Evolutionary conservation across 257 asterid genomes (phyloP).

Genomic region (Oldenlandia corymbosa): DNA sequence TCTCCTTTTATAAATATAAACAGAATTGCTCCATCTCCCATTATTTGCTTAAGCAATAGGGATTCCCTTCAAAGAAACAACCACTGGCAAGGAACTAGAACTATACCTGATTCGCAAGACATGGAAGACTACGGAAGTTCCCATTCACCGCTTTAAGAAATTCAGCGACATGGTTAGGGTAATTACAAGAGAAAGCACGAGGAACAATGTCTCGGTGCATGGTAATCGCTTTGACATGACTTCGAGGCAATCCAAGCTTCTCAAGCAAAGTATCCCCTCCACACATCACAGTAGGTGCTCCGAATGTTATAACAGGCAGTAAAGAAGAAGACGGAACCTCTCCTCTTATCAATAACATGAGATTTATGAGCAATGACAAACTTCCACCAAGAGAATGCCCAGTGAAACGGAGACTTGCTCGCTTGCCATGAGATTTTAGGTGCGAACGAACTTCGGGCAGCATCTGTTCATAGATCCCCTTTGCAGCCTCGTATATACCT

Average conservation of each 20-base stretch:
- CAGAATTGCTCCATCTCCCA: too few species aligned
- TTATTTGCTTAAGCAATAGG: too few species aligned
- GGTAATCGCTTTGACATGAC: slow-evolving; percentile 64
- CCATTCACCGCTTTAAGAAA: slow-evolving; percentile 82
- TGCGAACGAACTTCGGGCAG: slow-evolving; percentile 72
- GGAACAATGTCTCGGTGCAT: slow-evolving; percentile 98
- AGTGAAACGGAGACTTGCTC: slow-evolving; percentile 72
- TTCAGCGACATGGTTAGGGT: slow-evolving; percentile 84
- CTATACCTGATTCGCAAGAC: slow-evolving; percentile 71
- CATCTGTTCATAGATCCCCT: slow-evolving; percentile 86
- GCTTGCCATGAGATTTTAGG: slow-evolving; percentile 46
- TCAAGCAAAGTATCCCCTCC: slow-evolving; percentile 78
- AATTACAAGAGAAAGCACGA: slow-evolving; percentile 88
- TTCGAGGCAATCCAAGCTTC: slow-evolving; percentile 60
- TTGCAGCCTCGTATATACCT: slow-evolving; percentile 98
- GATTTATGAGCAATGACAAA: slow-evolving; percentile 72
- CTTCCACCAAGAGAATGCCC: slow-evolving; percentile 99
- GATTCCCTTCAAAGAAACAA: neutral
- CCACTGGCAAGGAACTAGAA: neutral
- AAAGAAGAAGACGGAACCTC: slow-evolving; percentile 63
- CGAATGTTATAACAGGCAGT: slow-evolving; percentile 86
- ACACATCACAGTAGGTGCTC: slow-evolving; percentile 87
- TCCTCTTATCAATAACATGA: slow-evolving; percentile 75
- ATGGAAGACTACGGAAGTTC: slow-evolving; percentile 73
- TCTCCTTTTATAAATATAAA: too few species aligned